phyloP scores from a whole-genome alignment of 331 rosid species.

The Arachis monticola region DNA sequence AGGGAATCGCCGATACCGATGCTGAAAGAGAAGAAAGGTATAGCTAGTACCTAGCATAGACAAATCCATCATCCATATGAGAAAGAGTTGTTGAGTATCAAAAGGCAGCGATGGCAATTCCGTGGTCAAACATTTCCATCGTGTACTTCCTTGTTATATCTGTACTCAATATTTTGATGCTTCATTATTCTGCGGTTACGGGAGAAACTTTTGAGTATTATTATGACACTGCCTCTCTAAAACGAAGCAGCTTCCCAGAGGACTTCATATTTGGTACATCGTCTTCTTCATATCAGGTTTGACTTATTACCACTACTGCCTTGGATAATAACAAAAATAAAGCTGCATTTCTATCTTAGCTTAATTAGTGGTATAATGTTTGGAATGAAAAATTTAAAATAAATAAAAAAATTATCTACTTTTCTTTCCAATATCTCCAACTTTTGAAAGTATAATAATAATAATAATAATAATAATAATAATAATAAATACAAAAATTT shows the following conservation, averaged over 20 bases:
- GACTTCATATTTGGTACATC: conserved; percentile 47
- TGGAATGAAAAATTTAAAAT: too few species aligned
- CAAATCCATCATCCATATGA: neutral
- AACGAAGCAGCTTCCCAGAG: conserved; percentile 34
- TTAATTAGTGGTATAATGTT: too few species aligned
- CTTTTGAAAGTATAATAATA: too few species aligned
- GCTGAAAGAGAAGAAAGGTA: too few species aligned
- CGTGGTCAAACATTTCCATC: neutral
- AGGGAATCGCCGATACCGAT: neutral
- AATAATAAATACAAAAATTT: too few species aligned
- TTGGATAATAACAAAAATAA: too few species aligned
- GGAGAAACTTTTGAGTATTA: neutral
- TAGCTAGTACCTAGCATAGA: too few species aligned
- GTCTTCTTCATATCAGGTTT: conserved; percentile 53
- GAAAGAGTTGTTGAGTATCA: neutral
- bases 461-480: too few species aligned
- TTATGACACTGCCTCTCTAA: neutral
- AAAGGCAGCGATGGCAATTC: neutral
- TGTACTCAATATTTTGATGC: neutral
- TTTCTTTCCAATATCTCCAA: too few species aligned
- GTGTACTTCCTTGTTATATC: neutral
- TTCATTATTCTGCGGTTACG: neutral
- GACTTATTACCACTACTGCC: neutral
- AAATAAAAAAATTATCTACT: too few species aligned
- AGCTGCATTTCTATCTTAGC: too few species aligned